Conservation (phyloP, 345 rosid species). For the Bruguiera parviflora region DNA sequence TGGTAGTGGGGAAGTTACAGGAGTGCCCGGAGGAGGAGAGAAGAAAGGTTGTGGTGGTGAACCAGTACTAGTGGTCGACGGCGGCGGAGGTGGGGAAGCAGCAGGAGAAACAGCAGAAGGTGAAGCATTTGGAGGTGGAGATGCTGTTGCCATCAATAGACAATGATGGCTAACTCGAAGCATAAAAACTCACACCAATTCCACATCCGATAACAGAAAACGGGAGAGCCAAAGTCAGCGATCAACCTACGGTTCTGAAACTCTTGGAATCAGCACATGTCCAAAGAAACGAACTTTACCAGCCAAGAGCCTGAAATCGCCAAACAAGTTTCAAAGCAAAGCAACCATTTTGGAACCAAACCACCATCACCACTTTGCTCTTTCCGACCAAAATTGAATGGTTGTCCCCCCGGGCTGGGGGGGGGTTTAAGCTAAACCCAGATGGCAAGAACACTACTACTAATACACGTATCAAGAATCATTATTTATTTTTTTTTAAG, state of each 20-base stretch:
- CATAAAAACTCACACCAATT: background rate
- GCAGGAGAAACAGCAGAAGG: slow-evolving; percentile 46
- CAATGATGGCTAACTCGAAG: no score
- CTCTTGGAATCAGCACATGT: background rate
- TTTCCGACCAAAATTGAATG: background rate
- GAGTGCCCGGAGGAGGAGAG: slow-evolving; percentile 21
- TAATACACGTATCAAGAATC: no score
- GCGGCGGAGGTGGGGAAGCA: slow-evolving; percentile 15
- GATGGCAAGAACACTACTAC: slow-evolving; percentile 7
- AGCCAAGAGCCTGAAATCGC: background rate
- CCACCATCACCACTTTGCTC: background rate
- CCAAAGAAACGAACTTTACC: background rate
- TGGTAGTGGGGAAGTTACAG: slow-evolving; percentile 6
- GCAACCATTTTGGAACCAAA: slow-evolving; percentile 14
- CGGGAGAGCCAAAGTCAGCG: no score
- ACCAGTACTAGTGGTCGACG: slow-evolving; percentile 18
- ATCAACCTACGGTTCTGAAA: background rate
- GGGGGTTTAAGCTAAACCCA: background rate
- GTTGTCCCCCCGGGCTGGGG: background rate
- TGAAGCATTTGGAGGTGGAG: slow-evolving; percentile 43
- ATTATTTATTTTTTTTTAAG: no score
- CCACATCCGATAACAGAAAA: background rate
- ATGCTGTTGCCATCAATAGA: slow-evolving; percentile 44
- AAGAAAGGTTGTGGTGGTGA: slow-evolving; percentile 30
- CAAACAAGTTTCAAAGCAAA: slow-evolving; percentile 6